Base-by-base conservation (phyloP, 805 yeast genomes). In the Isabelozyma rhagii region DNA sequence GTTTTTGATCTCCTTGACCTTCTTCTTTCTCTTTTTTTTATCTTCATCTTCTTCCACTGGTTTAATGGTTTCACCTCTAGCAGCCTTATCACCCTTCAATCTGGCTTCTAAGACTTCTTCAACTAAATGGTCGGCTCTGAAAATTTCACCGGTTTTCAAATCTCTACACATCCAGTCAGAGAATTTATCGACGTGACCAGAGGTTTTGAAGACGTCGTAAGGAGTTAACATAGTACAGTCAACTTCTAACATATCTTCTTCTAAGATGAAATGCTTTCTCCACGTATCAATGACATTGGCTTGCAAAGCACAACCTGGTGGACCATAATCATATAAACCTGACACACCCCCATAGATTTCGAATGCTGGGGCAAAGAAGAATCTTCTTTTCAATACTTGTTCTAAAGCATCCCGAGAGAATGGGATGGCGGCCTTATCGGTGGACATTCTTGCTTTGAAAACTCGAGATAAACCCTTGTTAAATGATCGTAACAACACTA, bases 101-200 rank as follows among this genome's bases (percentile, higher is more conserved):
- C 99, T 84, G 51, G 96, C 80, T 77, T 94, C 99, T 60, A 94
- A 77, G 10, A 96, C 99, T 76, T 94, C 99, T 76, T 94, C 99
- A 46, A 94, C 96, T 62, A 94, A 78, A 72, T 94, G 99, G 72
- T 94, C 99, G 47, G 97, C 98, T 74, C 99, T 83, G 79, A 94
- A 94, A 60, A 94, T 94, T 75, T 94, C 99, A 58, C 99, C 99
- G 40, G 97, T 89, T 68, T 89, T 89, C 63, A 84, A 77, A 72
- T 94, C 99, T 63, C 88, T 85, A 72, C 97, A 91, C 99, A 94
- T 94, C 97, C 97, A 94, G 72, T 94, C 99, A 57, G 97, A 89
- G 67, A 94, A 94, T 78, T 94, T 94, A 71, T 94, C 99, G 56
- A 94, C 99, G 71, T 94, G 99, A 61, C 99, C 99, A 46, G 98